Base-by-base conservation (phyloP, 2,329 filamentous ascomycete species). In the Coleophoma crateriformis region DNA sequence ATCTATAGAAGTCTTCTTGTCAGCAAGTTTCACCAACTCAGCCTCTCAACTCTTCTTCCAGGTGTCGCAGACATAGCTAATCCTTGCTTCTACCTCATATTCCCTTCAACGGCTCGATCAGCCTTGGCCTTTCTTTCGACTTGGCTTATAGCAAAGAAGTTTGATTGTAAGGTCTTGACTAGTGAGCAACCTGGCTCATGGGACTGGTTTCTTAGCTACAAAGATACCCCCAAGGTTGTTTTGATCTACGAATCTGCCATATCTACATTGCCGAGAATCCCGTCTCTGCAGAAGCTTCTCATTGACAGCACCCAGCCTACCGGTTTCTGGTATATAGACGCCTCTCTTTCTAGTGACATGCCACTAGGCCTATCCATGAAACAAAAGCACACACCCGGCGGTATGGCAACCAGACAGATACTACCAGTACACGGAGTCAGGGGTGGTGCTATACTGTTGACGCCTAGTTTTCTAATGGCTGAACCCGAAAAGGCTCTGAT, bases 401-500 rank as follows among this genome's bases (percentile, higher is more conserved):
- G 68, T 15, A 57, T 74, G 6, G 61, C 57, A 7, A 52, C 70
- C 33, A 72, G 64, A 1, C 66, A 66, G 3, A 56, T 79, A 3
- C 75, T 78, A 47, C 73, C 74, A 2, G 17, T 39, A 13, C 39
- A 42, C 19, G 41, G 41, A 33, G 11, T 33, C 22, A 59, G 64
- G 19, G 72, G 74, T 0, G 64, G 68, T 7, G 71, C 66, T 4
- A 66, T 78, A n/a, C 56, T 78, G 1, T 58, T 78, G 3, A 77
- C 74, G 0, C 75, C 75, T 4, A 77, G 75, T 53, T 77, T 78
- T 45, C 60, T 72, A 2, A 61, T 76, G 11, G 69, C 72, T 0
- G 71, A 77, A 46, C 75, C 76, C 2, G 55, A 58, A 3, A 65
- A 60, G 20, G 59, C 71, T 1, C 63, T 61, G 32, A 55, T 63